phyloP scores from a whole-genome alignment of 2,329 filamentous ascomycete species.

The Cercospora sojina region DNA sequence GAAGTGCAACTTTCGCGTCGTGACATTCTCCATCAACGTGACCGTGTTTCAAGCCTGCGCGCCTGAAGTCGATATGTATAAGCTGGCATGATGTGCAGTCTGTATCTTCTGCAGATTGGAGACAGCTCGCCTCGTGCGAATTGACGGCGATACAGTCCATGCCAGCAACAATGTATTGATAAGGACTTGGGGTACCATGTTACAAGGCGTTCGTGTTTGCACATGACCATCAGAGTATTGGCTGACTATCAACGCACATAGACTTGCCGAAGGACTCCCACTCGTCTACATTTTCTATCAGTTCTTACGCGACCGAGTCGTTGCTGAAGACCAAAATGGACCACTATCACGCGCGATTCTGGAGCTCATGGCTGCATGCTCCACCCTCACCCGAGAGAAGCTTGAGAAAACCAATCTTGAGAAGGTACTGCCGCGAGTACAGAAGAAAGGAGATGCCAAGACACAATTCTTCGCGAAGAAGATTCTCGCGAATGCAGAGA shows the following conservation, averaged over 20 bases:
- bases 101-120: background rate
- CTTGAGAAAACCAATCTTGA: constrained; percentile 65
- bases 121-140: background rate
- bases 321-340: constrained; percentile 48
- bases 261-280: constrained; percentile 34
- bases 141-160: background rate
- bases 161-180: background rate
- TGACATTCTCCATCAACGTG: background rate
- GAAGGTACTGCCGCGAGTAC: constrained; percentile 62
- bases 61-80: background rate
- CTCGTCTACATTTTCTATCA: constrained; percentile 51
- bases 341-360: constrained; percentile 45
- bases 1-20: background rate
- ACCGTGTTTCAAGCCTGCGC: background rate
- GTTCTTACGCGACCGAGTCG: constrained; percentile 50
- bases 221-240: background rate
- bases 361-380: constrained; percentile 61
- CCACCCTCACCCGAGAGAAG: constrained; percentile 60
- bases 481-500: constrained; percentile 48
- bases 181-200: background rate
- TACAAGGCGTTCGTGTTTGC: background rate
- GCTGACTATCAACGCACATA: constrained; percentile 18
- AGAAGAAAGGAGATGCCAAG: constrained; percentile 64
- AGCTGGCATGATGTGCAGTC: background rate
- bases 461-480: constrained; percentile 61